Evolutionary conservation across 2,329 filamentous ascomycete genomes (phyloP), one percentile per base, ranked within the genome.

Genomic region (Periglandula ipomoeae): DNA sequence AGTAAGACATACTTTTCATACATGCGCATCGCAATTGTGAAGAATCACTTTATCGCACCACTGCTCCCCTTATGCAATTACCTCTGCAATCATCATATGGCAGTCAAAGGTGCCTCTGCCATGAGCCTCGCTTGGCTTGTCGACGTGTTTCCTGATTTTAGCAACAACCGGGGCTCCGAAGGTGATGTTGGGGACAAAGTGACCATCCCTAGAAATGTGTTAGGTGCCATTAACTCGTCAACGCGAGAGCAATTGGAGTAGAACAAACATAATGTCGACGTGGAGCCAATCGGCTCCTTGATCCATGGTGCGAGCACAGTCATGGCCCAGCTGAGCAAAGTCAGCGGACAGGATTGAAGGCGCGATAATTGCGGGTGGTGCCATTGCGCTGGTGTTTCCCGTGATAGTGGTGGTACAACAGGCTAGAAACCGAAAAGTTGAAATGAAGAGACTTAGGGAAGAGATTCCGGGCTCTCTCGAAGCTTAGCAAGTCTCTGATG

Each of bases 41-140:
- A 20, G 24, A n/a, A 22, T 13, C 13, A 5, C 22, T 32, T n/a
- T 11, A 3, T n/a, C 27, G 22, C 44, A 35, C 34, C 27, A 20
- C 26, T 35, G 13, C 35, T 48, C 26, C 20, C 19, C n/a, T 23
- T 2, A 9, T 13, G 27, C 22, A 35, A 30, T 58, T 75, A 91
- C 88, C 85, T 98, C 91, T 61, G 89, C 83, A 64, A 98, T 95
- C 93, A 98, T 98, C 93, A 98, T 97, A 71, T 98, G 93, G 77
- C 93, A 98, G 70, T 98, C 93, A 66, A 98, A 98, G 13, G 91
- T 97, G 53, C 93, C 93, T 59, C 84, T 86, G 47, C 87, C 89
- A 57, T 85, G 74, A 30, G 77, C 77, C 46, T 77, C 72, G 37
- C 75, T 74, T 3, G 89, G 90, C 57, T 78, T 76, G 50, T 88